A percentile compares a stretch with the other conserved stretches of the same genome.
These are phyloP conservation scores for Arthrocladium fulminans DNA, from an alignment of 2,329 filamentous ascomycete genomes.

Conservation along the genomic window DNA sequence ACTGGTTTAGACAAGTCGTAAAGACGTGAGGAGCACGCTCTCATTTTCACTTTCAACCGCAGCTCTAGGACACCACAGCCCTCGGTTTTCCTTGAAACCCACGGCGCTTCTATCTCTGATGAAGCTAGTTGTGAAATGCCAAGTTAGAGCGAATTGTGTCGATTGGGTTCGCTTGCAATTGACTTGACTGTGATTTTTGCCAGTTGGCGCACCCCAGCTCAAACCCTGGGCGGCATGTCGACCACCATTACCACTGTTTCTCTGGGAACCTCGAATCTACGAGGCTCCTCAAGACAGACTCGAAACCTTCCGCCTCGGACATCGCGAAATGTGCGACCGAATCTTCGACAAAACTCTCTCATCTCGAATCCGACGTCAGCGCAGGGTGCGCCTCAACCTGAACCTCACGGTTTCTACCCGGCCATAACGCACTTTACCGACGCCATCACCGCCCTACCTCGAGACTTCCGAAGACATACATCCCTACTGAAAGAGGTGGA, in stretches of 20 bases:
- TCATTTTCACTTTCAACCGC: not conserved
- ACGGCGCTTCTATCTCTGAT: not conserved
- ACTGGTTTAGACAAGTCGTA: too few relatives aligned
- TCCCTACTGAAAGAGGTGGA: conserved; percentile 95
- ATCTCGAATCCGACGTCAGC: conserved; percentile 24
- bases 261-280: conserved; percentile 22
- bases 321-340: conserved; percentile 37
- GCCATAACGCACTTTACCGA: conserved; percentile 74
- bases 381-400: conserved; percentile 14
- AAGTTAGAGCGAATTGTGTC: not conserved
- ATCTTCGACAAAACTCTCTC: conserved; percentile 28
- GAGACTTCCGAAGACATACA: conserved; percentile 91
- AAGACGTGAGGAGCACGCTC: not conserved
- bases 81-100: not conserved
- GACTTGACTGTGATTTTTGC: not conserved
- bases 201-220: conserved; percentile 1
- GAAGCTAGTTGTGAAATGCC: not conserved
- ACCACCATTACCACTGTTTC: conserved; percentile 18
- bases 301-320: conserved; percentile 42
- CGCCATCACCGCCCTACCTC: conserved; percentile 81
- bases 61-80: not conserved
- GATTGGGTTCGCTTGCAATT: not conserved
- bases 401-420: conserved; percentile 50
- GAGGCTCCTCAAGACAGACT: conserved; percentile 32
- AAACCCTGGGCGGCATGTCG: conserved; percentile 16